Percentiles rank a stretch among this genome's conserved stretches.
These are phyloP conservation scores for Jamesozyma spencerorum DNA, from an alignment of 805 yeast genomes.

Conservation along the genomic window DNA sequence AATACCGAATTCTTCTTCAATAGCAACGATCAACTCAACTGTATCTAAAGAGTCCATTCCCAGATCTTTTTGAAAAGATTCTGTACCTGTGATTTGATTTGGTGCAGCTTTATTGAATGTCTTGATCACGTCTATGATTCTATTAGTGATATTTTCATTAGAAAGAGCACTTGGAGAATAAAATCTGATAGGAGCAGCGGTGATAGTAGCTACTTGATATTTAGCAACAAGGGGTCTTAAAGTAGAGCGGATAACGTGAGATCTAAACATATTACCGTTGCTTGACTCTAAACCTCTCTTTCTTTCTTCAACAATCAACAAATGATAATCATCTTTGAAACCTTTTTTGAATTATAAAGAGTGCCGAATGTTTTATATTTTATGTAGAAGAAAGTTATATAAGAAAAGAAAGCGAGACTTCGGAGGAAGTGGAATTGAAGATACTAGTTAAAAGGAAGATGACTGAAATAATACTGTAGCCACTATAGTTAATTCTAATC, in stretches of 20 bases:
- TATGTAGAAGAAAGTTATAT: no score
- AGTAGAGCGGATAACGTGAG: background rate
- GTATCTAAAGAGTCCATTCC: slow-evolving; percentile 81
- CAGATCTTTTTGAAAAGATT: slow-evolving; percentile 45
- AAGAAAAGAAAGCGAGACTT: no score
- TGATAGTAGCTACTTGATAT: background rate
- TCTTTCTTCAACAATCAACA: no score
- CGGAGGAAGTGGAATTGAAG: no score
- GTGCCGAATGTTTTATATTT: no score
- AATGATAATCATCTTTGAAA: no score
- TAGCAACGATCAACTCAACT: slow-evolving; percentile 90
- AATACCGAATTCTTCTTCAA: slow-evolving; percentile 84
- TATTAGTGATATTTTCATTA: slow-evolving; percentile 67
- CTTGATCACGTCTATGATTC: slow-evolving; percentile 71
- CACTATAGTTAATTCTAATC: no score
- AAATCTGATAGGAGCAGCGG: slow-evolving; percentile 7
- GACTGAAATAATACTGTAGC: no score
- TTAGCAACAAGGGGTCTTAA: background rate
- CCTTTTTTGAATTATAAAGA: no score
- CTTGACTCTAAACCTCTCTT: no score
- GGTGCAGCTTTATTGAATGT: slow-evolving; percentile 51
- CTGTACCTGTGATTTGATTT: slow-evolving; percentile 31
- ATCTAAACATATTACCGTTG: background rate
- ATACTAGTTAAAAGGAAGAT: no score
- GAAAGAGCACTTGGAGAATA: slow-evolving; percentile 32